Conservation (phyloP, 192 early-diverging fungal genomes). For the Podila minutissima region DNA sequence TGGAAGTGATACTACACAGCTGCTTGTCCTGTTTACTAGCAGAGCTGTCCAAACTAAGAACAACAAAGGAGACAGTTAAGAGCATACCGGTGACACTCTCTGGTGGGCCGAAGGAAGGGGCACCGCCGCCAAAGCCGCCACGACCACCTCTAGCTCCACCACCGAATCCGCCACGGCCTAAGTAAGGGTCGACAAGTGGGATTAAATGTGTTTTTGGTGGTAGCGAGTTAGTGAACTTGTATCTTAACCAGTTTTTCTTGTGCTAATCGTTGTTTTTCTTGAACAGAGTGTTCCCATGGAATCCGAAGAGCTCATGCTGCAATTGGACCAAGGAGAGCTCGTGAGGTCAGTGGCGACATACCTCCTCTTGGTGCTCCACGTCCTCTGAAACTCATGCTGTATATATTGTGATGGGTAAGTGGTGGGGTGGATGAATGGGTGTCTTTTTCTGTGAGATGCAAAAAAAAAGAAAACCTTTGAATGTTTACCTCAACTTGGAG, state of each 20-base stretch:
- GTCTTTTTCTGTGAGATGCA: background rate
- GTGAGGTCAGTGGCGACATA: conserved; percentile 7
- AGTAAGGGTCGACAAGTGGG: background rate
- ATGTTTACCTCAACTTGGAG: background rate
- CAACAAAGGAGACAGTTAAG: background rate
- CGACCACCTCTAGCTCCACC: conserved; percentile 62
- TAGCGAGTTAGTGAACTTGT: too few species aligned
- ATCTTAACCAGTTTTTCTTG: too few species aligned
- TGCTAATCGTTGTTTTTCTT: too few species aligned
- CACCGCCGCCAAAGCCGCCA: conserved; percentile 59
- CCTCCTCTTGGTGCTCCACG: conserved; percentile 42
- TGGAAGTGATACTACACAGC: background rate
- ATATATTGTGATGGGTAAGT: conserved; percentile 11
- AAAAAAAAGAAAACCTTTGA: conserved; percentile 1
- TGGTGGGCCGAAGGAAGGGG: conserved; percentile 75
- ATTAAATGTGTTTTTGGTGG: background rate
- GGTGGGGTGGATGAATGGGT: background rate
- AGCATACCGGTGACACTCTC: conserved; percentile 73
- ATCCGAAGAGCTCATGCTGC: too few species aligned
- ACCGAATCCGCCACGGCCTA: conserved; percentile 52
- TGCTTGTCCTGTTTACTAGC: too few species aligned
- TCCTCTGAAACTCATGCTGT: conserved; percentile 48
- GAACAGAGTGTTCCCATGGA: too few species aligned
- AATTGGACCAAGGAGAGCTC: too few species aligned
- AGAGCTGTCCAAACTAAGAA: background rate